These are phyloP conservation scores for Camellia oleifera DNA, from an alignment of 179 eudicot genomes.

Conservation along the genomic window DNA sequence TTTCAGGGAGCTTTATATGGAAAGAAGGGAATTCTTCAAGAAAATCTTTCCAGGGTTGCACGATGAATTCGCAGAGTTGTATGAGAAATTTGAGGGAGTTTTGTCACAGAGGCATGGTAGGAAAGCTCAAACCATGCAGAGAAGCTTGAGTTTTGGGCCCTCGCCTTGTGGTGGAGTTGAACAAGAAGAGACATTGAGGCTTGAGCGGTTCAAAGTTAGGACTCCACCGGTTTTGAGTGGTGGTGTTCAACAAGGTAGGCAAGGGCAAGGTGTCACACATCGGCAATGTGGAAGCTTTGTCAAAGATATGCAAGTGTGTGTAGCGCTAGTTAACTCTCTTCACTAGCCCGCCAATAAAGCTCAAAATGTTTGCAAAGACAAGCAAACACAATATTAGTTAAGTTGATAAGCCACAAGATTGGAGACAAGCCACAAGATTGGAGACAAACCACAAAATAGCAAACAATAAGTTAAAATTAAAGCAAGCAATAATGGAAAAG, in stretches of 20 bases:
- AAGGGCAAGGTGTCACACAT: not conserved
- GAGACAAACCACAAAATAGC: too few species aligned
- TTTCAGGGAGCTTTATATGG: constrained; percentile 4
- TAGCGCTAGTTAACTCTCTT: too few species aligned
- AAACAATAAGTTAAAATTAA: too few species aligned
- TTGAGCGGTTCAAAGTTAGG: constrained; percentile 8
- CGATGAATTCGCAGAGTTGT: constrained; percentile 9
- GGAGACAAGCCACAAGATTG: too few species aligned
- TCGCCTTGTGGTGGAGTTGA: not conserved
- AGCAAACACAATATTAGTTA: too few species aligned
- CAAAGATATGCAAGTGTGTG: too few species aligned
- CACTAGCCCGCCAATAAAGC: too few species aligned
- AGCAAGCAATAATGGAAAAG: too few species aligned
- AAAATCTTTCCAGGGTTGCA: constrained; percentile 1
- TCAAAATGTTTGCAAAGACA: too few species aligned
- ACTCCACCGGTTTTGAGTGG: not conserved
- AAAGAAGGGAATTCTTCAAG: constrained; percentile 9
- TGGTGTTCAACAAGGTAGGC: not conserved
- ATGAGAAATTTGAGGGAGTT: constrained; percentile 1
- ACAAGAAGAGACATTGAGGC: not conserved
- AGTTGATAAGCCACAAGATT: too few species aligned
- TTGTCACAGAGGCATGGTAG: not conserved
- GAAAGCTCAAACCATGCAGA: not conserved
- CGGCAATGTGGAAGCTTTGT: too few species aligned
- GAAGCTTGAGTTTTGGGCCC: constrained; percentile 11